Evolutionary conservation across 2,329 filamentous ascomycete genomes (phyloP), one percentile per base, ranked within the genome.

Genomic region (Xylariaceae sp.): DNA sequence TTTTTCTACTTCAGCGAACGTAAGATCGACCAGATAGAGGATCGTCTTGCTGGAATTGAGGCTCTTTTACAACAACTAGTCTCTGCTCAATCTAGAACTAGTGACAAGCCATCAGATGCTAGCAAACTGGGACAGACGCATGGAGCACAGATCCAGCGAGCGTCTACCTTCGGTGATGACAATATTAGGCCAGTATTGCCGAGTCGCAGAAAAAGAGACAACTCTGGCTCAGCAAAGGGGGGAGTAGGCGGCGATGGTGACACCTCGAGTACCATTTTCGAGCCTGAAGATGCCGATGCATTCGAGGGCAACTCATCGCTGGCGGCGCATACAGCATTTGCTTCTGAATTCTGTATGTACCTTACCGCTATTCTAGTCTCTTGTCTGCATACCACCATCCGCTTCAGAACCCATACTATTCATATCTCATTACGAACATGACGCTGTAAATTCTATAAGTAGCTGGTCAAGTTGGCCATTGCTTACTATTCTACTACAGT

Each of bases 221-320:
- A 77, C 23, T 39, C 42, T 4, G 40, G 44, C 10, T 35, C 55
- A 30, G 52, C 45, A n/a, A 52, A 49, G 18, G 48, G 45, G 4
- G 43, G n/a, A 0, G 30, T 15, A 15, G 16, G 30, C 30, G 16
- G 30, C 8, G 51, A 57, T 29, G 57, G 42, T n/a, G 55, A 62
- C 73, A 78, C 54, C 50, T 77, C 81, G 3, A 74, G 37, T 15
- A 40, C 44, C 11, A 21, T 73, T n/a, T 81, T 82, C 60, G 81
- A 83, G 33, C 74, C 82, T 18, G 79, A 83, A 60, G 73, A 77
- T 52, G 77, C 77, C n/a, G 79, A 64, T 13, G 57, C 64, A 6
- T 70, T 78, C 7, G 76, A 78, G 39, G 76, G 76, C 6, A 73
- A 75, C 53, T 77, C 75, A 2, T 78, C 75, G 1, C 57, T 79